These are phyloP conservation scores for Paramyrothecium sp. DNA, from an alignment of 2,329 filamentous ascomycete genomes.

Conservation along the genomic window DNA sequence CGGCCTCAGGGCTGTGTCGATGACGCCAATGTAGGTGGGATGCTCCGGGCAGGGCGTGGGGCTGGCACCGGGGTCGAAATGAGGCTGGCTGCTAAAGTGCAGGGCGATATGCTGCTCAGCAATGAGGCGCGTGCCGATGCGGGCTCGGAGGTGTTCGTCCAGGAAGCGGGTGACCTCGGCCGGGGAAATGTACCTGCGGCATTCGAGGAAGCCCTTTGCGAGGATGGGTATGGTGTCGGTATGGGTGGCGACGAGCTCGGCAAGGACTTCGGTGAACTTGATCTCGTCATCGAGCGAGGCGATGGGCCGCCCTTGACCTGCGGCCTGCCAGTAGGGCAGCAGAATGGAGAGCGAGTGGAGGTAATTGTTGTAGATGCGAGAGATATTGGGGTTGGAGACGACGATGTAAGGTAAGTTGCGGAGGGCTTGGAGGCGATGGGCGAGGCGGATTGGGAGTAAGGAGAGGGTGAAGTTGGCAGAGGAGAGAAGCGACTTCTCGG, in stretches of 20 bases:
- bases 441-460: constrained; percentile 86
- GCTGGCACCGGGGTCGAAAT: constrained; percentile 55
- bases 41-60: constrained; percentile 50
- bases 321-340: constrained; percentile 71
- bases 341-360: constrained; percentile 88
- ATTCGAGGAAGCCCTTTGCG: constrained; percentile 90
- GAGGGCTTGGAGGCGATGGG: constrained; percentile 88
- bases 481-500: constrained; percentile 73
- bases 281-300: constrained; percentile 80
- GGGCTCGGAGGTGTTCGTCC: constrained; percentile 87
- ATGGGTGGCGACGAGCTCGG: constrained; percentile 93
- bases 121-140: constrained; percentile 91
- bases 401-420: constrained; percentile 96
- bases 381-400: constrained; percentile 95
- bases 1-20: constrained; percentile 85
- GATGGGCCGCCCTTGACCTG: constrained; percentile 31
- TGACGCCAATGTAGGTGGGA: constrained; percentile 84
- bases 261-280: constrained; percentile 86
- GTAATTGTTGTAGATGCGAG: constrained; percentile 94
- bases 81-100: constrained; percentile 70
- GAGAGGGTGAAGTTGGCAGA: constrained; percentile 96
- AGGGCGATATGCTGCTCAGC: constrained; percentile 96
- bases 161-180: constrained; percentile 86
- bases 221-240: constrained; percentile 91
- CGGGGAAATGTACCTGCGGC: constrained; percentile 81